Percentiles rank a stretch among this genome's conserved stretches.
Evolutionary conservation across 2,329 filamentous ascomycete species (phyloP).

Genomic region (Cercospora berteroae): DNA sequence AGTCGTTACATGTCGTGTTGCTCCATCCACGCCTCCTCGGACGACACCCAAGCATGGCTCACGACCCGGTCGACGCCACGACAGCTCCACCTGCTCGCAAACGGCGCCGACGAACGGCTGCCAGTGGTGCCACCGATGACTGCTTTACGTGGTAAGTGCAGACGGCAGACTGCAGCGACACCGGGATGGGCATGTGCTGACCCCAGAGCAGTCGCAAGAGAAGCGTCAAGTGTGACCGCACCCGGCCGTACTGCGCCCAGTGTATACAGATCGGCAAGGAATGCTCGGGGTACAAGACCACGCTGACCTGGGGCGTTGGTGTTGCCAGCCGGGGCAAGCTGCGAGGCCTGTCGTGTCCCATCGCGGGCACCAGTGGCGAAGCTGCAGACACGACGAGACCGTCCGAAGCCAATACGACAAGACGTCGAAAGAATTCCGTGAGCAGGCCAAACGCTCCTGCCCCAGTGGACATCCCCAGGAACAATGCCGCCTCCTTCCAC

Average conservation of each 20-base stretch:
- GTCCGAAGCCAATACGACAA: slow-evolving; percentile 18
- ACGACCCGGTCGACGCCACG: slow-evolving; percentile 13
- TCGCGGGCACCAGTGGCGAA: slow-evolving; percentile 48
- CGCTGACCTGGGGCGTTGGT: slow-evolving; percentile 92
- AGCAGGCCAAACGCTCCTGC: slow-evolving; percentile 8
- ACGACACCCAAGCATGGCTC: background rate
- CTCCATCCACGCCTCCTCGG: background rate
- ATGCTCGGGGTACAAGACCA: slow-evolving; percentile 94
- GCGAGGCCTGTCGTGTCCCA: slow-evolving; percentile 74
- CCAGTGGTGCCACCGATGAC: slow-evolving; percentile 86
- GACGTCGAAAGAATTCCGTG: slow-evolving; percentile 20
- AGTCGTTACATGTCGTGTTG: background rate
- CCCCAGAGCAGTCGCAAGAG: slow-evolving; percentile 61
- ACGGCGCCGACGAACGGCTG: slow-evolving; percentile 81
- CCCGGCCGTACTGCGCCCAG: slow-evolving; percentile 90
- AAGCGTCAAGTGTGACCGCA: slow-evolving; percentile 81
- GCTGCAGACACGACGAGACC: slow-evolving; percentile 14
- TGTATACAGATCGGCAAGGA: slow-evolving; percentile 89
- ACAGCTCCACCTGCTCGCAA: slow-evolving; percentile 47
- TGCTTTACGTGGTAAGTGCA: slow-evolving; percentile 69
- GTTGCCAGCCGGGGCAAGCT: slow-evolving; percentile 95
- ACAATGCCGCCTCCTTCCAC: background rate
- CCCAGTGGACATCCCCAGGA: slow-evolving; percentile 3
- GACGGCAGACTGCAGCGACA: background rate
- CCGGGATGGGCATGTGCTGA: background rate